A percentile compares a stretch with the other conserved stretches of the same genome.
These are phyloP conservation scores for Pichia deserticola DNA, from an alignment of 805 yeast species.

Conservation along the genomic window DNA sequence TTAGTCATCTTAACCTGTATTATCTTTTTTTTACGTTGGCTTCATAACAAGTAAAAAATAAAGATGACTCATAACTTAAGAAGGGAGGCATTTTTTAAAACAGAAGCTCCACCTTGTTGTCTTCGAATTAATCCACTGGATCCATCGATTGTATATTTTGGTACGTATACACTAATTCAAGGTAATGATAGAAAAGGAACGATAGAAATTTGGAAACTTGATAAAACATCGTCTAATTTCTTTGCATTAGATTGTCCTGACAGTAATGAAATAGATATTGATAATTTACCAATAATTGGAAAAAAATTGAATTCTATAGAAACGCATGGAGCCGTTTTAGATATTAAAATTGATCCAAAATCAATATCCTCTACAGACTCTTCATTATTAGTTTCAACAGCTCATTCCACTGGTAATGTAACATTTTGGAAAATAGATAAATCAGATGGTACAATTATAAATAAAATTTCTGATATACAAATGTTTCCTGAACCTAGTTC, in stretches of 20 bases:
- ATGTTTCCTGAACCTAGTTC: constrained; percentile 35
- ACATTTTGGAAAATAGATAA: constrained; percentile 48
- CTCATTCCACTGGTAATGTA: constrained; percentile 77
- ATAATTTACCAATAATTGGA: not conserved
- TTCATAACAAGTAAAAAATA: not conserved
- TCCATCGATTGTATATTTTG: constrained; percentile 46
- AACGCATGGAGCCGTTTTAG: constrained; percentile 64
- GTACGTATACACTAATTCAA: constrained; percentile 71
- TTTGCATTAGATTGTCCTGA: constrained; percentile 6
- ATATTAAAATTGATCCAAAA: constrained; percentile 57
- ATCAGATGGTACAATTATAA: constrained; percentile 15
- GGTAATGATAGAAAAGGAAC: constrained; percentile 60
- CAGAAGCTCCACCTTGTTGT: constrained; percentile 79
- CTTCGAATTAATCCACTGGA: constrained; percentile 52
- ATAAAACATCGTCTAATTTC: not conserved
- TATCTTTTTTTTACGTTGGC: not conserved
- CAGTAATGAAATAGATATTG: not conserved
- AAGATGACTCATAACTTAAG: constrained; percentile 6
- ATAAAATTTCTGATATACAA: constrained; percentile 29
- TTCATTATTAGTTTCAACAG: constrained; percentile 41
- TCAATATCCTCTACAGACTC: constrained; percentile 26
- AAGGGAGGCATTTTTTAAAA: constrained; percentile 28
- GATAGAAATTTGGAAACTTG: constrained; percentile 33
- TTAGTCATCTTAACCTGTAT: not conserved
- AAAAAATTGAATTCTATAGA: constrained; percentile 14